A percentile compares a stretch with the other conserved stretches of the same genome.
Evolutionary conservation across 1,284 basidiomycete genomes (phyloP).

Genomic region (Austroboletus niveus): DNA sequence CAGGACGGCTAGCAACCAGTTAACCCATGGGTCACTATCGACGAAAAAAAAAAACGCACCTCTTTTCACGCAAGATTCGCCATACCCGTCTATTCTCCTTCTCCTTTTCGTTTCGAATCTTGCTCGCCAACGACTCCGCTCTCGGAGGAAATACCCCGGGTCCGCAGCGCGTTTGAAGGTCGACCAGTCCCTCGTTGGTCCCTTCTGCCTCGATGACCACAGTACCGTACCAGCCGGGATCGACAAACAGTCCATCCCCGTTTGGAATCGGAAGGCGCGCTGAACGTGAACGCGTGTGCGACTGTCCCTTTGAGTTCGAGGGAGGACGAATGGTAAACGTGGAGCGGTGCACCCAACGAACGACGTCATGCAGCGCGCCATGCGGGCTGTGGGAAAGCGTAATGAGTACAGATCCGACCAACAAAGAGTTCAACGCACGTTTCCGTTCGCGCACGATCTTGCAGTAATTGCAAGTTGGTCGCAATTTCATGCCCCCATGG

Average conservation of each 20-base stretch:
- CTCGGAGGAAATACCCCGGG: constrained; percentile 62
- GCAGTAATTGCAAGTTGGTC: constrained; percentile 67
- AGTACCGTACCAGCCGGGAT: constrained; percentile 76
- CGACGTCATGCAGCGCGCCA: constrained; percentile 72
- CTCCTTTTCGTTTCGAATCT: constrained; percentile 37
- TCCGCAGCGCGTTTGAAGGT: constrained; percentile 70
- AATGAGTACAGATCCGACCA: constrained; percentile 1
- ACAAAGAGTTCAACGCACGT: constrained; percentile 51
- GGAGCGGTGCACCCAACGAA: constrained; percentile 79
- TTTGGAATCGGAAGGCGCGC: constrained; percentile 49
- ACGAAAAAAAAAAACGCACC: constrained; percentile 44
- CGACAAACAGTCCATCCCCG: constrained; percentile 54
- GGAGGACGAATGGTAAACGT: constrained; percentile 61
- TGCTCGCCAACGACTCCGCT: constrained; percentile 30
- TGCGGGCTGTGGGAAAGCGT: constrained; percentile 52
- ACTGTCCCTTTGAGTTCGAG: constrained; percentile 12
- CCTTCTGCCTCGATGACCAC: constrained; percentile 80
- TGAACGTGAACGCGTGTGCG: constrained; percentile 18
- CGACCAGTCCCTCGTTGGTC: constrained; percentile 77
- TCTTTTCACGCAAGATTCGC: constrained; percentile 70
- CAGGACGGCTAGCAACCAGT: constrained; percentile 55
- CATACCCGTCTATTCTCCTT: constrained; percentile 58
- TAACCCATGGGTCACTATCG: background rate
- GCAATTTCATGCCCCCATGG: constrained; percentile 77
- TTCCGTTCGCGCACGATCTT: constrained; percentile 74